Percentiles rank a stretch among this genome's conserved stretches.
These are phyloP conservation scores for Fusarium nurragi DNA, from an alignment of 2,329 filamentous ascomycete genomes.

Conservation along the genomic window DNA sequence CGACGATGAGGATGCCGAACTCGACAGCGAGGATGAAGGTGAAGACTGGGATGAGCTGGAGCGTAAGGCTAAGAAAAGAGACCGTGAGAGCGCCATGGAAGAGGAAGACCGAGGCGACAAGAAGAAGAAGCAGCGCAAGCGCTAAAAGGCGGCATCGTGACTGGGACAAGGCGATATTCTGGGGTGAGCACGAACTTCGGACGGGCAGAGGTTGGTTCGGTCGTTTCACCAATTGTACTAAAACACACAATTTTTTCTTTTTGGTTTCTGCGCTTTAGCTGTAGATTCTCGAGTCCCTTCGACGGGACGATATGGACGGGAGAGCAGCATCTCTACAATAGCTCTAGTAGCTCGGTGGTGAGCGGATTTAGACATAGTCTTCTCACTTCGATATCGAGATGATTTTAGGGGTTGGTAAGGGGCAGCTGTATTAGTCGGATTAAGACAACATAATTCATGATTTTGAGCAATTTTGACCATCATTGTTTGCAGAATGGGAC, in stretches of 20 bases:
- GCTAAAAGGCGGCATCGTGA: constrained; percentile 36
- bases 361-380: neutral
- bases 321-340: constrained; percentile 2
- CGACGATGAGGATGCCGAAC: constrained; percentile 77
- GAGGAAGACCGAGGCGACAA: constrained; percentile 74
- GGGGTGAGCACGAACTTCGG: neutral
- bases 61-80: constrained; percentile 87
- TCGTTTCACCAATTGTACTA: constrained; percentile 31
- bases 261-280: constrained; percentile 17
- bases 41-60: constrained; percentile 97
- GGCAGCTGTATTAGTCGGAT: constrained; percentile 22
- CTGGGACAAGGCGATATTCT: neutral
- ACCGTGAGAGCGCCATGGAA: constrained; percentile 65
- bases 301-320: neutral
- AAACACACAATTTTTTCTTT: constrained; percentile 22
- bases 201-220: constrained; percentile 8
- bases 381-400: constrained; percentile 7
- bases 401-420: constrained; percentile 19
- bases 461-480: constrained; percentile 17
- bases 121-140: constrained; percentile 70
- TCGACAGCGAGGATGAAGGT: constrained; percentile 74
- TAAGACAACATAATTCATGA: constrained; percentile 36
- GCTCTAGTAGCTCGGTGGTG: constrained; percentile 1
- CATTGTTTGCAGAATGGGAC: neutral
- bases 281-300: neutral